Percentiles rank a stretch among this genome's conserved stretches.
These are phyloP conservation scores for Colletotrichum liaoningense DNA, from an alignment of 2,329 filamentous ascomycete genomes.

Conservation along the genomic window DNA sequence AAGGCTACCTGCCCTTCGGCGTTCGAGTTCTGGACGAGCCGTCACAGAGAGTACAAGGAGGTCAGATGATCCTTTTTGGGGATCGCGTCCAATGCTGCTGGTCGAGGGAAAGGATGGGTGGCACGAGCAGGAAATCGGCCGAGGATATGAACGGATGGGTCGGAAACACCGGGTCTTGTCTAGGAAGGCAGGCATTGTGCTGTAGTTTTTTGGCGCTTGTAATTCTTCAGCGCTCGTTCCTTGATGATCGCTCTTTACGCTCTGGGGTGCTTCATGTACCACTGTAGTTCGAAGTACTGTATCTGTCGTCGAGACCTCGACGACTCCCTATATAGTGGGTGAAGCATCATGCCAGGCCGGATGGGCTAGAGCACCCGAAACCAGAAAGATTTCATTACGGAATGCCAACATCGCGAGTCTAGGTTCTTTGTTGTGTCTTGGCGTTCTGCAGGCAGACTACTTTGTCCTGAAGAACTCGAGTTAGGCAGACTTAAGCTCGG, in stretches of 20 bases:
- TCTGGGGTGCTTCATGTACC: not conserved
- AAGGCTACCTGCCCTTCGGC: not conserved
- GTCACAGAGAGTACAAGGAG: conserved; percentile 19
- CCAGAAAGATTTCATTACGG: not conserved
- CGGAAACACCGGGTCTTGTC: not conserved
- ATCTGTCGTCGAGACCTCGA: not conserved
- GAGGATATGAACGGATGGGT: not conserved
- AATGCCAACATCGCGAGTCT: not conserved
- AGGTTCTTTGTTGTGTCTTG: not conserved
- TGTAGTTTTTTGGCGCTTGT: not conserved
- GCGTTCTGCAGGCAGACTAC: not conserved
- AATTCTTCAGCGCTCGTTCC: not conserved
- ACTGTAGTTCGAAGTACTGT: not conserved
- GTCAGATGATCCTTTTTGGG: conserved; percentile 25
- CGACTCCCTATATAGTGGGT: not conserved
- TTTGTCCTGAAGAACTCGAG: not conserved
- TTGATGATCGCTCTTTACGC: not conserved
- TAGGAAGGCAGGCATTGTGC: not conserved
- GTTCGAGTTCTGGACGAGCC: not conserved
- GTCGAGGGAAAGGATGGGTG: conserved; percentile 16
- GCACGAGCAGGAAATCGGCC: conserved; percentile 13
- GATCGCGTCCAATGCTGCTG: conserved; percentile 1
- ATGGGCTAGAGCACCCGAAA: not conserved
- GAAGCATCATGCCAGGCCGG: not conserved
- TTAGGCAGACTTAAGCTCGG: conserved; percentile 6